Evolutionary conservation across 306 rosid species (phyloP), one percentile per base, ranked within the genome.

Genomic region (Quercus agrifolia): DNA sequence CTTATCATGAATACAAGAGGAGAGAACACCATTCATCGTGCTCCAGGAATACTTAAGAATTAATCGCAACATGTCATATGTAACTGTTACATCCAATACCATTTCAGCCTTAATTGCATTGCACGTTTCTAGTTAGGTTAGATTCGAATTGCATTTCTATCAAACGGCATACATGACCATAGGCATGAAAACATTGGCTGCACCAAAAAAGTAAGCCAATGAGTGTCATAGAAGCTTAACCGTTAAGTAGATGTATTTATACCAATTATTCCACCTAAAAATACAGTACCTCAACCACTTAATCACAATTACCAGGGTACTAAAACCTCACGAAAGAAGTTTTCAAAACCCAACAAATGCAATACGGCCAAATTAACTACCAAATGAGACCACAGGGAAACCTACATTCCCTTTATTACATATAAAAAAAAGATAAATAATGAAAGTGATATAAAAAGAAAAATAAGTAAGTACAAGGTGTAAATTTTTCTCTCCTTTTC

Each of bases 391-490:
- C 75, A 67, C 19, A 13, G 30, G 52, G 78, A 64, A 76, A 75
- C 27, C 74, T 68, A 59, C 71, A 33, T 58, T n/a, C 77, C 78
- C 84, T 69, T 85, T 74, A 62, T 84, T 49, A 71, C 73, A 78
- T 41, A 35, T 18, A 49, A 80, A 71, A 68, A 68, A 56, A 68
- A 74, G 27, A 25, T 44, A 71, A 81, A 62, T 12, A 18, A 55
- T 25, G 59, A 41, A 20, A 41, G 18, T 35, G 6, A 19, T 52
- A 5, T 5, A 27, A 55, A 54, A 19, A 75, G 7, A 44, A 67
- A 49, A 49, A 49, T 49, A 49, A 70, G 21, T 30, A 72, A 72
- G 82, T 79, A 35, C 59, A 76, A 62, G 54, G 61, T 74, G 79
- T 76, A 79, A 67, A 75, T 68, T 74, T 75, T 51, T 35, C 71